Percentiles rank a stretch among this genome's conserved stretches.
phyloP scores from a whole-genome alignment of 176 grass and related monocot genomes.

The Oryza coarctata region DNA sequence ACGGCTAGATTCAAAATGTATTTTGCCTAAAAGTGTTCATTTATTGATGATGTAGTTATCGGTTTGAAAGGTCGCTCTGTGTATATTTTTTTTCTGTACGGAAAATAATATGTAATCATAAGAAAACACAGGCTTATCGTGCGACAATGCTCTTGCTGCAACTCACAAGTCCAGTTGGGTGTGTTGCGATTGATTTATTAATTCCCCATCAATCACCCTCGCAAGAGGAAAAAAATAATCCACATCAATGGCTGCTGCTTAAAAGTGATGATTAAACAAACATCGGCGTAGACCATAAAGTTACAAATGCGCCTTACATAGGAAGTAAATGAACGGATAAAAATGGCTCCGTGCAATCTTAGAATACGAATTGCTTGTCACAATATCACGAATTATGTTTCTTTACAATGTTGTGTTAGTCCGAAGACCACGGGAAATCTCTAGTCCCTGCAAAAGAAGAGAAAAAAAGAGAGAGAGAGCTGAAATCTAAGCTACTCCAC shows the following conservation, averaged over 20 bases:
- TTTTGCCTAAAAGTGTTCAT: too few species aligned
- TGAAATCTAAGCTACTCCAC: background rate
- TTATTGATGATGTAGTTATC: background rate
- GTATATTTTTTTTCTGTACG: background rate
- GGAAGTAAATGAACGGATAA: background rate
- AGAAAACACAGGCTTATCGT: background rate
- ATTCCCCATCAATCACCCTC: background rate
- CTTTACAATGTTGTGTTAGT: background rate
- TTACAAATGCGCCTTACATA: background rate
- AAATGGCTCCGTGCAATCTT: background rate
- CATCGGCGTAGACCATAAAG: background rate
- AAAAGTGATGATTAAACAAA: slow-evolving; percentile 27
- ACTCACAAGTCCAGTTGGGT: background rate
- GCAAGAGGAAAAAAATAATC: background rate
- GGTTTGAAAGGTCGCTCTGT: background rate
- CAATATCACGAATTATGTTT: background rate
- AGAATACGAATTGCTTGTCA: background rate
- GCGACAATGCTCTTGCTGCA: too few species aligned
- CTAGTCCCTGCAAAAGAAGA: background rate
- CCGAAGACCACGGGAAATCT: background rate
- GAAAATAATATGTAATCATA: background rate
- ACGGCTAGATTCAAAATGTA: too few species aligned
- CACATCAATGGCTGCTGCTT: background rate
- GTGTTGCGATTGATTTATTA: background rate
- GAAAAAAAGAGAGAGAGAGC: background rate